Evolutionary conservation across 306 rosid species (phyloP).

Genomic region (Inga leiocalycina): DNA sequence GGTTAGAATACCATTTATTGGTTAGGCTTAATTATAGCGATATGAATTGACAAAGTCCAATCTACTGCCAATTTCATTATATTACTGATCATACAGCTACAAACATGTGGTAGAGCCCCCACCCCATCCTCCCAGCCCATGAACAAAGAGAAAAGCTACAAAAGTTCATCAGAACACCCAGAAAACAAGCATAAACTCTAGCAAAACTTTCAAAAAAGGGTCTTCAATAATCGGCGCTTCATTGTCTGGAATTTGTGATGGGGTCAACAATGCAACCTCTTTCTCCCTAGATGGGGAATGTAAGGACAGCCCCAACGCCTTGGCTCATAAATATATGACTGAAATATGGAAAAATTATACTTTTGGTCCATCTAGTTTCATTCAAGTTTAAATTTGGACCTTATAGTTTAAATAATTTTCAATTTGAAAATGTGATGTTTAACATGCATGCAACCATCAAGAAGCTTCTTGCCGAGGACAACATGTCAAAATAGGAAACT

Average conservation of each 20-base stretch:
- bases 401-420: not conserved
- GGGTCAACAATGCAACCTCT: not conserved
- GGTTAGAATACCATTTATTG: not conserved
- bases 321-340: not conserved
- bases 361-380: not conserved
- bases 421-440: not conserved
- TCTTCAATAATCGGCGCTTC: not conserved
- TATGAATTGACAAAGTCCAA: constrained; percentile 1
- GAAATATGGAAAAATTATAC: not conserved
- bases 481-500: not conserved
- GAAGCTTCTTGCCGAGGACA: not conserved
- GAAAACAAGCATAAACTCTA: not conserved
- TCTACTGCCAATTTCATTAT: not conserved
- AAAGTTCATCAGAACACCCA: not conserved
- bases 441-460: not conserved
- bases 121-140: not conserved
- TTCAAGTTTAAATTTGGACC: not conserved
- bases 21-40: not conserved
- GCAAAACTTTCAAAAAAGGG: not conserved
- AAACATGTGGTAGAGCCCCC: not conserved
- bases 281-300: not conserved
- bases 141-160: not conserved
- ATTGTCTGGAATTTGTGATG: not conserved
- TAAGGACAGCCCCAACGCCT: not conserved
- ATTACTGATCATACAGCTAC: not conserved